These are phyloP conservation scores for Penstemon newberryi DNA, from an alignment of 257 asterid genomes.

Conservation along the genomic window DNA sequence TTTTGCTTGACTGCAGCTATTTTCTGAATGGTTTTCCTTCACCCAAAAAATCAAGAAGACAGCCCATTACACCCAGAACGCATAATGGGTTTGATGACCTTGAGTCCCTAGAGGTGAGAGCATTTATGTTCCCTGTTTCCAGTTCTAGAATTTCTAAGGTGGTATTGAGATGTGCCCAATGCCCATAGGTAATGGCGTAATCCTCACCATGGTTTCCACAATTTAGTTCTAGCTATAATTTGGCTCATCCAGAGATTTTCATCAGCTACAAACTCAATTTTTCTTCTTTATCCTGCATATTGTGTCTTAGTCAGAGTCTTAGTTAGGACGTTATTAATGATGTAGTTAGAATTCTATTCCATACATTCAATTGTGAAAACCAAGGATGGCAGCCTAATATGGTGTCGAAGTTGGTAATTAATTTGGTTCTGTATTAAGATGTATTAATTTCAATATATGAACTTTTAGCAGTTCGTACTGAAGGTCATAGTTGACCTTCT, in stretches of 20 bases:
- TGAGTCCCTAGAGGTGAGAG: slow-evolving; percentile 55
- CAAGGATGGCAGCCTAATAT: slow-evolving; percentile 5
- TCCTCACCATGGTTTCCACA: background rate
- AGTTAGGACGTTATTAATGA: background rate
- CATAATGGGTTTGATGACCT: slow-evolving; percentile 42
- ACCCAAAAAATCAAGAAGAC: slow-evolving; percentile 42
- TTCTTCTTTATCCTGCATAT: slow-evolving; percentile 19
- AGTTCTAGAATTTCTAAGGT: slow-evolving; percentile 22
- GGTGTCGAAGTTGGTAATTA: slow-evolving; percentile 7
- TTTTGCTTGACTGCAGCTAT: slow-evolving; percentile 50
- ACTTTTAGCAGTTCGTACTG: background rate
- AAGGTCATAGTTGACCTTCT: slow-evolving; percentile 8
- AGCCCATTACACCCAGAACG: slow-evolving; percentile 36
- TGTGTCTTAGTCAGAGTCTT: slow-evolving; percentile 24
- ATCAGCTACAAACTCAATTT: background rate
- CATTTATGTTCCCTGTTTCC: slow-evolving; percentile 21
- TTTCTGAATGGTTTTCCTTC: slow-evolving; percentile 49
- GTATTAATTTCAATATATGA: slow-evolving; percentile 6
- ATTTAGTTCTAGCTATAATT: slow-evolving; percentile 11
- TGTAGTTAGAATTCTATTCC: background rate
- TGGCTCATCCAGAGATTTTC: slow-evolving; percentile 17
- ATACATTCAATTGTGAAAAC: background rate
- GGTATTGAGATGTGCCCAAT: slow-evolving; percentile 12
- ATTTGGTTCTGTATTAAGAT: slow-evolving; percentile 10
- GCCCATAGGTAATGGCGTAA: slow-evolving; percentile 4